Base-by-base conservation (phyloP, 805 yeast genomes). In the Kodamaea neixiangensis region DNA sequence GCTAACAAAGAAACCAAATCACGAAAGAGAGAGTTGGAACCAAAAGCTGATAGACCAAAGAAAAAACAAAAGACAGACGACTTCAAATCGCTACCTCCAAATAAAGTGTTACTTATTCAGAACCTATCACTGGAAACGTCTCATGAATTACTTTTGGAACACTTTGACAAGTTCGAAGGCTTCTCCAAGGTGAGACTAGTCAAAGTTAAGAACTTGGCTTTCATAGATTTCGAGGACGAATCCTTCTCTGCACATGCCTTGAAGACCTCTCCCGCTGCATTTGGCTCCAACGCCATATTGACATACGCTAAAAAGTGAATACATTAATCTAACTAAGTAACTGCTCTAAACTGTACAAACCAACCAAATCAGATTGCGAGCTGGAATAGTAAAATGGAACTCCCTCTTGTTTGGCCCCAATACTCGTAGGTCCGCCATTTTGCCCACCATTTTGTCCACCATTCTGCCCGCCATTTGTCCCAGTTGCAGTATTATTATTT, bases 171-270 rank as follows among this genome's bases (percentile, higher is more conserved):
- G 3, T 78, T 61, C 54, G 68, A 73, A 0, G 97, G 96, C 0
- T 86, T 86, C 54, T 67, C 80, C 10, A 88, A 85, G 56, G 72
- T 85, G 1, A 80, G 96, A 48, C 68, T 83, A 34, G 90, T 93
- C 21, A 75, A 78, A 2, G 80, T 84, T 5, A 77, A 89, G 41
- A 80, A 80, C 35, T 79, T 93, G 43, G 96, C 94, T 9, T 87
- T 93, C 66, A 78, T 93, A 2, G 97, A 93, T 59, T 93, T 85
- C 63, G 82, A 78, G 19, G 69, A 72, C 4, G 86, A 82, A 18
- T 60, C 66, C 1, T 66, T 72, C 37, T 86, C 96, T 7, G 39
- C 35, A 2, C 21, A 54, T 13, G 58, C 60, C 7, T 38, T 19
- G 3, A 49, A 14, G 25, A 1, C 49, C 5, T 33, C 25, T 6